phyloP scores from a whole-genome alignment of 495 filamentous ascomycete species.

The Lentithecium fluviatile region DNA sequence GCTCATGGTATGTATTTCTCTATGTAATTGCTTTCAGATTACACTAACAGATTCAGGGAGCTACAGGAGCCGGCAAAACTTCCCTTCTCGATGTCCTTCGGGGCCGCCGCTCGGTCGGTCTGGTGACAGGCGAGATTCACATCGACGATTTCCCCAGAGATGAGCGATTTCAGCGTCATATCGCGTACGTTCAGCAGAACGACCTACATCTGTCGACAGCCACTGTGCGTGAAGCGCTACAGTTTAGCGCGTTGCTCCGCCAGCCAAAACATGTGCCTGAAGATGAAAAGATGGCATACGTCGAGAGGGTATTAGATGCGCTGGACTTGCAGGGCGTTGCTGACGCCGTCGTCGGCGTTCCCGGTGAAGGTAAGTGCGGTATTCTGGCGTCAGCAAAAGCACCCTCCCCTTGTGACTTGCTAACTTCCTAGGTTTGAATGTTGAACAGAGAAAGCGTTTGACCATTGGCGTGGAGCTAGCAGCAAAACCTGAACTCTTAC shows the following conservation, averaged over 20 bases:
- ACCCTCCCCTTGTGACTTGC: too few species aligned
- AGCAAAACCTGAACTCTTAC: conserved; percentile 59
- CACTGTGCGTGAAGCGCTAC: conserved; percentile 59
- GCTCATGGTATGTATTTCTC: conserved; percentile 55
- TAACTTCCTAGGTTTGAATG: too few species aligned
- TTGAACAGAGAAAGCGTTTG: conserved; percentile 61
- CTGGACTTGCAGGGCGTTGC: conserved; percentile 48
- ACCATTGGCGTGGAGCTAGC: conserved; percentile 68
- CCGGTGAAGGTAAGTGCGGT: too few species aligned
- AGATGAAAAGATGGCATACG: conserved; percentile 56
- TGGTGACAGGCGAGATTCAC: conserved; percentile 53
- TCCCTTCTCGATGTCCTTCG: conserved; percentile 62
- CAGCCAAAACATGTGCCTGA: conserved; percentile 49
- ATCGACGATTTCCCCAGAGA: conserved; percentile 49
- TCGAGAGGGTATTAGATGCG: conserved; percentile 54
- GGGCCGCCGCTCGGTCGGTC: conserved; percentile 51
- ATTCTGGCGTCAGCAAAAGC: too few species aligned
- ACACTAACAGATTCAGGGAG: too few species aligned
- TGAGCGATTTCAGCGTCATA: conserved; percentile 29
- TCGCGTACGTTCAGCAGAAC: conserved; percentile 58
- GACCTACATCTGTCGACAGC: conserved; percentile 57
- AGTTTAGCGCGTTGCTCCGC: conserved; percentile 57
- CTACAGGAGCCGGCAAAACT: conserved; percentile 69
- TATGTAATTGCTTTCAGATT: conserved; percentile 21
- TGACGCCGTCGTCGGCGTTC: conserved; percentile 49